phyloP scores from a whole-genome alignment of 228 moss, liverwort and hornwort genomes.

The Sphagnum magellanicum region DNA sequence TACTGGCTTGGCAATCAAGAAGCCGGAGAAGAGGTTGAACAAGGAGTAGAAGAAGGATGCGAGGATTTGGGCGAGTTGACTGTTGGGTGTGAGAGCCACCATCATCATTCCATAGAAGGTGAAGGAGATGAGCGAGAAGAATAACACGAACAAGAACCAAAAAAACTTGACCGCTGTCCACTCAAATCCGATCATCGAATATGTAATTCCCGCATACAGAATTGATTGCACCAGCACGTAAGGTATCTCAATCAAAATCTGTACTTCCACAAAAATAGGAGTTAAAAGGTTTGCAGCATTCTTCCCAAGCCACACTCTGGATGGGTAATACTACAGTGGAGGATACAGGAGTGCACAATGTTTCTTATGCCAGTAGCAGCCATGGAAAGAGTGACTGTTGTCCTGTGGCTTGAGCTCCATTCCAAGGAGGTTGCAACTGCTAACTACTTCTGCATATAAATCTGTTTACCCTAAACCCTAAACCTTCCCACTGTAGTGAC shows the following conservation, averaged over 20 bases:
- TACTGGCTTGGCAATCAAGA: slow-evolving; percentile 46
- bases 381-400: no score
- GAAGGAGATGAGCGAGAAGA: slow-evolving; percentile 34
- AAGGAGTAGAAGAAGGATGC: slow-evolving; percentile 48
- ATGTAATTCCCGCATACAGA: slow-evolving; percentile 27
- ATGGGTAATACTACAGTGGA: no score
- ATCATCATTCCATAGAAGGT: slow-evolving; percentile 64
- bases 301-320: no score
- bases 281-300: no score
- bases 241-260: slow-evolving; percentile 43
- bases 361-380: no score
- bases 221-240: slow-evolving; percentile 32
- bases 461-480: no score
- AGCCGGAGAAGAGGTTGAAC: slow-evolving; percentile 47
- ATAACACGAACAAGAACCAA: slow-evolving; percentile 32
- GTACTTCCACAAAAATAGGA: neutral
- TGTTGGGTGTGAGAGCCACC: slow-evolving; percentile 54
- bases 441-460: no score
- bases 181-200: slow-evolving; percentile 37
- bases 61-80: slow-evolving; percentile 36
- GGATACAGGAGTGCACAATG: no score
- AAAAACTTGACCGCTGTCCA: slow-evolving; percentile 53
- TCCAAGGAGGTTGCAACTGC: no score
- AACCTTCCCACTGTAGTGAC: no score
- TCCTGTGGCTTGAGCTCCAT: no score